Evolutionary conservation across 768 basidiomycete species (phyloP).

Genomic region (Dioszegia hungarica): DNA sequence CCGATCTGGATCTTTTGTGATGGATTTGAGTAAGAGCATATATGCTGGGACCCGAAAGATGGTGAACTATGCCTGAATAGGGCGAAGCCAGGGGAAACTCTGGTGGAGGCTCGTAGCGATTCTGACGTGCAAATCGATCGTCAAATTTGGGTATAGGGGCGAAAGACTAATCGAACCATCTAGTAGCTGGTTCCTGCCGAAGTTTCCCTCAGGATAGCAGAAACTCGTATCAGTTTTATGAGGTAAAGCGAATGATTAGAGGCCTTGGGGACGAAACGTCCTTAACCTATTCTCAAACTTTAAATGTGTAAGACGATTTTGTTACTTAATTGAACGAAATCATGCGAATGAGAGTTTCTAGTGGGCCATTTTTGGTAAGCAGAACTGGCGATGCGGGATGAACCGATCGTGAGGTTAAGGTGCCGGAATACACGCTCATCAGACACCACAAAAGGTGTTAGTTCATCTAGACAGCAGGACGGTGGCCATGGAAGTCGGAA

Average conservation of each 20-base stretch:
- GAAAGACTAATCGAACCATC: constrained; percentile 92
- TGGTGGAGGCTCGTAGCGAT: constrained; percentile 92
- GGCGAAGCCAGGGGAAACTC: constrained; percentile 93
- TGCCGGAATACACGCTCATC: constrained; percentile 52
- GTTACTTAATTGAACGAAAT: constrained; percentile 52
- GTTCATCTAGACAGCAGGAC: constrained; percentile 84
- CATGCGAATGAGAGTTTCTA: constrained; percentile 63
- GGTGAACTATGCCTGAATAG: constrained; percentile 86
- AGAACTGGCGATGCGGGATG: constrained; percentile 69
- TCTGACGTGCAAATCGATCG: constrained; percentile 96
- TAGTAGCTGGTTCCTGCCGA: constrained; percentile 89
- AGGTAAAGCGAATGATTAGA: constrained; percentile 75
- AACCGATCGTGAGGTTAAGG: constrained; percentile 67
- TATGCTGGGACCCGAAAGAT: constrained; percentile 85
- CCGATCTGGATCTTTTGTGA: constrained; percentile 69
- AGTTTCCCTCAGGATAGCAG: constrained; percentile 77
- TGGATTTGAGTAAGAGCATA: constrained; percentile 73
- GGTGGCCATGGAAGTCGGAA: constrained; percentile 82
- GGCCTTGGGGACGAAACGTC: constrained; percentile 82
- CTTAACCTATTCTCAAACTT: constrained; percentile 78
- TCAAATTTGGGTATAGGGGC: constrained; percentile 93
- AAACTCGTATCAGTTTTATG: constrained; percentile 59
- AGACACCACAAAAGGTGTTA: constrained; percentile 81
- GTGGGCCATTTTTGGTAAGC: constrained; percentile 71
- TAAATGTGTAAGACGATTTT: constrained; percentile 61